phyloP scores from a whole-genome alignment of 345 rosid species.

The Heritiera littoralis region DNA sequence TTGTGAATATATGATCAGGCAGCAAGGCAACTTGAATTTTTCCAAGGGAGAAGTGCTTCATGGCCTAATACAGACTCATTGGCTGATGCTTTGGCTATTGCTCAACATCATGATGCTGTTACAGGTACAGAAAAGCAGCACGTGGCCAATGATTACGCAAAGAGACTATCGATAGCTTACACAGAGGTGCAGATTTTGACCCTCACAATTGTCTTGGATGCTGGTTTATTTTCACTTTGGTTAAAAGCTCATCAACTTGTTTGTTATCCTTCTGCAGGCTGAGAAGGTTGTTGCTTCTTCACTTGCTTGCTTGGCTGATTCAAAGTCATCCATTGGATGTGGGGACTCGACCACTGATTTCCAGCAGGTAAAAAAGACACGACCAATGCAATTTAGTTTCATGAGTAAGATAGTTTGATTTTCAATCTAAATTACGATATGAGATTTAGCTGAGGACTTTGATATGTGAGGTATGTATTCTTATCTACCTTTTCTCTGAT shows the following conservation, averaged over 20 bases:
- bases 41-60: constrained; percentile 61
- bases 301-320: constrained; percentile 67
- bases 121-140: constrained; percentile 91
- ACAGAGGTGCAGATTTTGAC: constrained; percentile 55
- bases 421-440: constrained; percentile 10
- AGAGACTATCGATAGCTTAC: constrained; percentile 84
- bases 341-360: constrained; percentile 45
- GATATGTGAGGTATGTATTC: constrained; percentile 14
- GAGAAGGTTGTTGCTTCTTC: constrained; percentile 80
- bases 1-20: constrained; percentile 47
- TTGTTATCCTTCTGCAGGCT: constrained; percentile 49
- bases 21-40: constrained; percentile 91
- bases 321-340: constrained; percentile 34
- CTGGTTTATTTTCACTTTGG: constrained; percentile 6
- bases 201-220: constrained; percentile 11
- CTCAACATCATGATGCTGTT: constrained; percentile 98
- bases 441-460: constrained; percentile 23
- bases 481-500: neutral
- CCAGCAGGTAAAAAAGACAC: constrained; percentile 66
- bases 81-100: constrained; percentile 92
- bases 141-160: constrained; percentile 91
- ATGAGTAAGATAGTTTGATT: neutral
- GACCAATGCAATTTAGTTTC: constrained; percentile 15
- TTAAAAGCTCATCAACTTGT: neutral
- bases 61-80: constrained; percentile 76